phyloP scores from a whole-genome alignment of 2,329 filamentous ascomycete genomes.

The Diaporthe citrichinensis region DNA sequence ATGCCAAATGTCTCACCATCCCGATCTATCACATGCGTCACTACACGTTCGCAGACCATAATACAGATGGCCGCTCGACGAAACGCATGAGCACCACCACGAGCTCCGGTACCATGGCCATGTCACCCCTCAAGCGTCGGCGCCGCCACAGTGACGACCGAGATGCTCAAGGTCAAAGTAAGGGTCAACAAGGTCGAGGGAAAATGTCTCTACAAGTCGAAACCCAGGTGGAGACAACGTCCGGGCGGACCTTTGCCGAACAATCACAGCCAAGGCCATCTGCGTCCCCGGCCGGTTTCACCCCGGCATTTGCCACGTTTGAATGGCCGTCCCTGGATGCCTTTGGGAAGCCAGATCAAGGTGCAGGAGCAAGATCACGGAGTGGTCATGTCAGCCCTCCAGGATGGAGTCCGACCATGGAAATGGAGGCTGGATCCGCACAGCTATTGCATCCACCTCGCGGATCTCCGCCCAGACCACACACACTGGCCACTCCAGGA shows the following conservation, averaged over 20 bases:
- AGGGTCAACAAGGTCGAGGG: not conserved
- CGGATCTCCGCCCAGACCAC: not conserved
- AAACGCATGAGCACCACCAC: not conserved
- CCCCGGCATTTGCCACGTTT: not conserved
- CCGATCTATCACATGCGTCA: constrained; percentile 40
- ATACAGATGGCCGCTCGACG: not conserved
- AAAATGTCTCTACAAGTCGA: not conserved
- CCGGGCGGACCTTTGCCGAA: not conserved
- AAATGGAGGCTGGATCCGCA: not conserved
- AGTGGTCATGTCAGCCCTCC: not conserved
- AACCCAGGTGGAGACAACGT: not conserved
- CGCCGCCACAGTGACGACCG: not conserved
- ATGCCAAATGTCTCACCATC: constrained; percentile 35
- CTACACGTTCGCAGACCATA: constrained; percentile 22
- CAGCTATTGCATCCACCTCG: not conserved
- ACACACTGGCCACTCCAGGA: not conserved
- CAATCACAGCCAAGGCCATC: not conserved
- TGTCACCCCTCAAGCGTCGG: not conserved
- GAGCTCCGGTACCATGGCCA: not conserved
- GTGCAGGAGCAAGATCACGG: not conserved
- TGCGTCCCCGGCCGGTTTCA: not conserved
- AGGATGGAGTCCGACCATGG: not conserved
- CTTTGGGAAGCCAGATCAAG: constrained; percentile 1
- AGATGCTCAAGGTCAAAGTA: not conserved
- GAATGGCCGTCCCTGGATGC: constrained; percentile 2